A percentile compares a stretch with the other conserved stretches of the same genome.
Evolutionary conservation across 768 basidiomycete species (phyloP).

Genomic region (Fistulinella prunicolor): DNA sequence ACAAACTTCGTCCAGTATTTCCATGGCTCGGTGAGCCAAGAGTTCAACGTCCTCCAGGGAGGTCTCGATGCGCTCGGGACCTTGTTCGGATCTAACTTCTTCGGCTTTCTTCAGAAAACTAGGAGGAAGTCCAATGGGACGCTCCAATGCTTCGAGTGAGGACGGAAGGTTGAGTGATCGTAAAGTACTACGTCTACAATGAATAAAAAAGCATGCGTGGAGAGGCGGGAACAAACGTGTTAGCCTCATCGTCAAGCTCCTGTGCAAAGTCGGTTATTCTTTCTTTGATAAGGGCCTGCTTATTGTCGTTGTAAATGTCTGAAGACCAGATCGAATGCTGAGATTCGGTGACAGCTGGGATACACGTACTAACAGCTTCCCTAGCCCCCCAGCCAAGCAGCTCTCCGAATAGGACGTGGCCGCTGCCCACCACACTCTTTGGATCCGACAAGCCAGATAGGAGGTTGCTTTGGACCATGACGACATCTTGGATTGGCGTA

Average conservation of each 20-base stretch:
- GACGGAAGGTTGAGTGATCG: conserved; percentile 77
- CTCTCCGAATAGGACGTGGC: conserved; percentile 64
- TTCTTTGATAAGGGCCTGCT: conserved; percentile 65
- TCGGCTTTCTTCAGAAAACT: conserved; percentile 83
- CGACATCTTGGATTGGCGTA: conserved; percentile 56
- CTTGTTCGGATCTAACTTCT: conserved; percentile 77
- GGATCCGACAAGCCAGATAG: conserved; percentile 61
- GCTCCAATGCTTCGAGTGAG: conserved; percentile 82
- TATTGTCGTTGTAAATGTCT: conserved; percentile 88
- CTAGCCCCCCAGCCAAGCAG: conserved; percentile 85
- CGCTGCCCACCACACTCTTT: conserved; percentile 47
- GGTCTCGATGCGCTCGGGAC: conserved; percentile 65
- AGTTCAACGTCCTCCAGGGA: conserved; percentile 71
- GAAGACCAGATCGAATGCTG: not conserved
- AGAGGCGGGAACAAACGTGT: conserved; percentile 46
- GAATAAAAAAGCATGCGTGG: conserved; percentile 1
- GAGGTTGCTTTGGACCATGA: conserved; percentile 60
- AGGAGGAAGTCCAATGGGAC: conserved; percentile 84
- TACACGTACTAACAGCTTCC: conserved; percentile 74
- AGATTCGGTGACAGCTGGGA: not conserved
- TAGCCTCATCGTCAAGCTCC: conserved; percentile 56
- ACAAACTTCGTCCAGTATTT: conserved; percentile 72
- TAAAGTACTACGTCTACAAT: conserved; percentile 48
- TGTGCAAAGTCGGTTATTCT: conserved; percentile 59
- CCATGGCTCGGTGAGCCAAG: conserved; percentile 57